Percentiles rank a stretch among this genome's conserved stretches.
These are phyloP conservation scores for Candida tibetensis DNA, from an alignment of 805 yeast genomes.

Conservation along the genomic window DNA sequence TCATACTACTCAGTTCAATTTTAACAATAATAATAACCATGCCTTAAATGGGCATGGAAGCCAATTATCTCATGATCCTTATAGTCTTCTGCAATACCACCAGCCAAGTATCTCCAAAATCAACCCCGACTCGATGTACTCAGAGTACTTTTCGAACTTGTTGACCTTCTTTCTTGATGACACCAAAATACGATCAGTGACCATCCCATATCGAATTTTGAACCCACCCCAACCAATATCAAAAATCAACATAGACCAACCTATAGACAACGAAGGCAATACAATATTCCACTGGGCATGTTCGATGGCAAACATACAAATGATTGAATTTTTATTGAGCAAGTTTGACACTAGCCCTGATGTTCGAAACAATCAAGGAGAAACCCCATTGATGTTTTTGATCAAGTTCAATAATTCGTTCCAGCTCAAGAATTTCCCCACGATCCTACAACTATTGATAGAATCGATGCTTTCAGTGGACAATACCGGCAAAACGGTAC, in stretches of 20 bases:
- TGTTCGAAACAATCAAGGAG: slow-evolving; percentile 78
- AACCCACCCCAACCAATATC: slow-evolving; percentile 53
- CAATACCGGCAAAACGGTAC: slow-evolving; percentile 37
- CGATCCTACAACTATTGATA: slow-evolving; percentile 31
- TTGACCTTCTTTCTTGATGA: slow-evolving; percentile 55
- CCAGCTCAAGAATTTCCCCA: slow-evolving; percentile 37
- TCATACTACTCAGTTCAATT: not conserved
- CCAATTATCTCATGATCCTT: slow-evolving; percentile 25
- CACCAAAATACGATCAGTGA: slow-evolving; percentile 12
- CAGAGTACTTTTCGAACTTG: slow-evolving; percentile 43
- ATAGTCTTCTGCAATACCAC: slow-evolving; percentile 41
- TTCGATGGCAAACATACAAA: slow-evolving; percentile 72
- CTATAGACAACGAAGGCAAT: slow-evolving; percentile 92
- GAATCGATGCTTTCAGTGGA: slow-evolving; percentile 40
- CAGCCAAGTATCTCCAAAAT: slow-evolving; percentile 23
- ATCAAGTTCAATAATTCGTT: slow-evolving; percentile 40
- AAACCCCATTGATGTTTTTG: slow-evolving; percentile 66
- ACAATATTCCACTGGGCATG: slow-evolving; percentile 96
- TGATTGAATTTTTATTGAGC: slow-evolving; percentile 60
- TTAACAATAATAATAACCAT: slow-evolving; percentile 5
- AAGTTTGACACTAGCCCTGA: slow-evolving; percentile 66
- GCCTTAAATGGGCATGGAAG: slow-evolving; percentile 6
- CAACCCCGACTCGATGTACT: slow-evolving; percentile 24
- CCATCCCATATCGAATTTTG: slow-evolving; percentile 39
- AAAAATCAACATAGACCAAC: slow-evolving; percentile 72